These are phyloP conservation scores for Irpex sp. DNA, from an alignment of 1,284 basidiomycete genomes.

Conservation along the genomic window DNA sequence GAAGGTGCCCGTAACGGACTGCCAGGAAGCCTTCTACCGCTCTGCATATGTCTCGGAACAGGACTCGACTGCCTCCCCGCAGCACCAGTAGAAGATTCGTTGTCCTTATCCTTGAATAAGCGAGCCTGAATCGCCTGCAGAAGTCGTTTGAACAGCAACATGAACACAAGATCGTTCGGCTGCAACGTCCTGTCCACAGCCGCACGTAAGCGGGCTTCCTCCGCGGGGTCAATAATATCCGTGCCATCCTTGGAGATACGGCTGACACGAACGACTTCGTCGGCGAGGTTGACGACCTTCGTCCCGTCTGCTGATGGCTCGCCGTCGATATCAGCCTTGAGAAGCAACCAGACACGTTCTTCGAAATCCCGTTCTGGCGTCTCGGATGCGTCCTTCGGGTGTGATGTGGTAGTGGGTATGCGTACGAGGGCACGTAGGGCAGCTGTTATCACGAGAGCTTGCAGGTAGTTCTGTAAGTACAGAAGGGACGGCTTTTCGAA, in stretches of 20 bases:
- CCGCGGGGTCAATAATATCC: slow-evolving; percentile 27
- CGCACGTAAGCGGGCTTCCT: slow-evolving; percentile 47
- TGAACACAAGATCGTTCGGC: slow-evolving; percentile 60
- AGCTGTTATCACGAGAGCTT: slow-evolving; percentile 65
- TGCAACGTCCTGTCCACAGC: slow-evolving; percentile 61
- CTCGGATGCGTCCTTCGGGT: slow-evolving; percentile 7
- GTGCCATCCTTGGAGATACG: slow-evolving; percentile 12
- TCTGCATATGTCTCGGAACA: slow-evolving; percentile 42
- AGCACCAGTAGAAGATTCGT: background rate
- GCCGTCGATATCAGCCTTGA: slow-evolving; percentile 53
- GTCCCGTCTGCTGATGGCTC: slow-evolving; percentile 37
- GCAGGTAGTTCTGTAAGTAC: slow-evolving; percentile 63
- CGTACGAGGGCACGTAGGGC: slow-evolving; percentile 53
- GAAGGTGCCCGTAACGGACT: slow-evolving; percentile 24
- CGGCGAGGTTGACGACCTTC: slow-evolving; percentile 63
- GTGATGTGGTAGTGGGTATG: slow-evolving; percentile 25
- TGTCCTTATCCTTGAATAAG: slow-evolving; percentile 22
- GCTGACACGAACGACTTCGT: slow-evolving; percentile 57
- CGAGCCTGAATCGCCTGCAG: slow-evolving; percentile 39
- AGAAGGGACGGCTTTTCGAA: slow-evolving; percentile 51
- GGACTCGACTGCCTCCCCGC: slow-evolving; percentile 1
- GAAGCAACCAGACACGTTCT: slow-evolving; percentile 59
- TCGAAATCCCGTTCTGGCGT: slow-evolving; percentile 38
- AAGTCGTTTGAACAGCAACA: slow-evolving; percentile 55
- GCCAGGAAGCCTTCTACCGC: slow-evolving; percentile 37